Conservation (phyloP, 2,329 filamentous ascomycete genomes). For the Chalaropsis thielavioides region DNA sequence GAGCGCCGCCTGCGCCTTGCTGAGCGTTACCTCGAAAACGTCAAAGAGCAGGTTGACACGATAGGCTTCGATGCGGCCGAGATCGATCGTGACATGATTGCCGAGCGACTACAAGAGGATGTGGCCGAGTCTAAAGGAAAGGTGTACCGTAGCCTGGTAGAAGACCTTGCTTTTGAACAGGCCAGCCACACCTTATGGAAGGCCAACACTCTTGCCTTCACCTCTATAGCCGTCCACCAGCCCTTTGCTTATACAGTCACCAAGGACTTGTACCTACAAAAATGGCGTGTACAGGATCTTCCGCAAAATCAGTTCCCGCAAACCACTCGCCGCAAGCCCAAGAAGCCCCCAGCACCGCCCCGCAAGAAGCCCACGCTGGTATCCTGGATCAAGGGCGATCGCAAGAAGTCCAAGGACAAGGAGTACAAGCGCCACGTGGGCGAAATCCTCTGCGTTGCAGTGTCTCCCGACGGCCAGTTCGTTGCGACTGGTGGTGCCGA, state of each 20-base stretch:
- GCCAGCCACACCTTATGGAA: conserved; percentile 60
- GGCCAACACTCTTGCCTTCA: conserved; percentile 63
- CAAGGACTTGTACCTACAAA: conserved; percentile 71
- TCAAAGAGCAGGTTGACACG: conserved; percentile 60
- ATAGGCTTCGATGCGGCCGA: conserved; percentile 86
- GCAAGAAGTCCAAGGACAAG: conserved; percentile 44
- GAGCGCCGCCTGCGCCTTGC: conserved; percentile 77
- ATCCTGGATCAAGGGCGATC: conserved; percentile 47
- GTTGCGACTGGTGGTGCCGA: conserved; percentile 83
- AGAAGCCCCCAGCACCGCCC: conserved; percentile 43
- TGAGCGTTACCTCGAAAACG: conserved; percentile 83
- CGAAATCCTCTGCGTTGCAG: conserved; percentile 69
- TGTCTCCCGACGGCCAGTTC: conserved; percentile 77
- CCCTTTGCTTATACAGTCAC: conserved; percentile 80
- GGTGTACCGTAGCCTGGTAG: conserved; percentile 67
- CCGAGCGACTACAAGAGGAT: conserved; percentile 79
- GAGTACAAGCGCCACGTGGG: conserved; percentile 64
- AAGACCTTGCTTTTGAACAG: conserved; percentile 52
- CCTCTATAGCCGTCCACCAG: conserved; percentile 61
- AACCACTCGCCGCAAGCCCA: conserved; percentile 42
- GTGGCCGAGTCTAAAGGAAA: conserved; percentile 83
- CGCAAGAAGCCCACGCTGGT: conserved; percentile 49
- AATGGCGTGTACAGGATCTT: conserved; percentile 69
- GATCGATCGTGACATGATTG: conserved; percentile 82
- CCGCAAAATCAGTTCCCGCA: conserved; percentile 46